Evolutionary conservation across 2,329 filamentous ascomycete species (phyloP).

Genomic region (Dactylonectria macrodidyma): DNA sequence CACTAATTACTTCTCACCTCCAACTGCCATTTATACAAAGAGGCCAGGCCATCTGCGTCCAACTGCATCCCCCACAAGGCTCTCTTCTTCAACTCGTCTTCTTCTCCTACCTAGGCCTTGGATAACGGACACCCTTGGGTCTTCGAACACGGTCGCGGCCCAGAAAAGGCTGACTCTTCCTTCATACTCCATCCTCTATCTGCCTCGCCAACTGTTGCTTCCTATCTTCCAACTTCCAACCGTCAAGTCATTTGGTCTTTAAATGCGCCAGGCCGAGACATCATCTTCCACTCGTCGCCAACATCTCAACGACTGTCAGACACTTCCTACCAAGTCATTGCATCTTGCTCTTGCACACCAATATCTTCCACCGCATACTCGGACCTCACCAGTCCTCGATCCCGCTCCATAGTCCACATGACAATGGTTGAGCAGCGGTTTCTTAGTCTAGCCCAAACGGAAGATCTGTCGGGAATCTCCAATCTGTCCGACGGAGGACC

Average conservation of each 20-base stretch:
- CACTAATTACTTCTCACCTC: slow-evolving; percentile 47
- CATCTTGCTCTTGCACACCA: slow-evolving; percentile 35
- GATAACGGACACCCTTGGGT: slow-evolving; percentile 38
- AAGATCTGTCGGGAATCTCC: slow-evolving; percentile 49
- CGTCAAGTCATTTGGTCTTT: slow-evolving; percentile 35
- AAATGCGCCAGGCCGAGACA: slow-evolving; percentile 48
- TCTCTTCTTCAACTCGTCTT: slow-evolving; percentile 41
- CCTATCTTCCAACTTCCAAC: slow-evolving; percentile 33
- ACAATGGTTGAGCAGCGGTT: slow-evolving; percentile 56
- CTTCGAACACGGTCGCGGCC: slow-evolving; percentile 48
- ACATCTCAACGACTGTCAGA: slow-evolving; percentile 36
- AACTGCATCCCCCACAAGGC: slow-evolving; percentile 46
- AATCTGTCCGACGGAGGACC: slow-evolving; percentile 46
- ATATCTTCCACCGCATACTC: slow-evolving; percentile 38
- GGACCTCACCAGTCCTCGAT: slow-evolving; percentile 43
- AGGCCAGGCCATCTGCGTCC: slow-evolving; percentile 35
- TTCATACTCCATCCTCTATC: slow-evolving; percentile 37
- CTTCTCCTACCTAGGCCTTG: slow-evolving; percentile 32
- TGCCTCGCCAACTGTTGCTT: slow-evolving; percentile 42
- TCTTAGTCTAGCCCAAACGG: slow-evolving; percentile 52
- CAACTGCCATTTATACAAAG: slow-evolving; percentile 50
- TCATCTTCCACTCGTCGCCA: slow-evolving; percentile 37
- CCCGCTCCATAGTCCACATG: slow-evolving; percentile 44
- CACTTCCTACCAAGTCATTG: slow-evolving; percentile 34
- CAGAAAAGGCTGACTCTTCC: slow-evolving; percentile 49